phyloP scores from a whole-genome alignment of 2,329 filamentous ascomycete species.

The Xylaria sp. region DNA sequence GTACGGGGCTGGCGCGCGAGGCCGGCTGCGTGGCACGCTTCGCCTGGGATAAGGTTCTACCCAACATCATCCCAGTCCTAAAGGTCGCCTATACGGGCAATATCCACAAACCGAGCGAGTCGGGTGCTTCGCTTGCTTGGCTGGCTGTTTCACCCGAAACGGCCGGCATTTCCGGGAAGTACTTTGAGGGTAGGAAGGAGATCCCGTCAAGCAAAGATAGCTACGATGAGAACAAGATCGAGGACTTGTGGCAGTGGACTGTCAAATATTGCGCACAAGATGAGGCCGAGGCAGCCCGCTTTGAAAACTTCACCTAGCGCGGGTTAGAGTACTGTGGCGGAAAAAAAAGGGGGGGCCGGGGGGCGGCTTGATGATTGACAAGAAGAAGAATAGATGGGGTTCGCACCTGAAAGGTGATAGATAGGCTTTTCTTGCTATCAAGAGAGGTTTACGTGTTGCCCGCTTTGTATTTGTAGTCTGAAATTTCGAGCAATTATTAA shows the following conservation, averaged over 20 bases:
- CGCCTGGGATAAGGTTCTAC: constrained; percentile 53
- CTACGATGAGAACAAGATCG: constrained; percentile 58
- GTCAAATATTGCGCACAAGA: constrained; percentile 18
- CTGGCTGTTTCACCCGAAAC: constrained; percentile 53
- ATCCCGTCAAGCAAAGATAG: constrained; percentile 57
- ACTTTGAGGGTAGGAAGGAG: constrained; percentile 57
- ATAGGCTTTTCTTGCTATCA: background rate
- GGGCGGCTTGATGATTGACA: no score
- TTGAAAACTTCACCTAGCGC: constrained; percentile 25
- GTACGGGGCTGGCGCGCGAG: constrained; percentile 56
- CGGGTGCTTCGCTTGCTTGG: constrained; percentile 55
- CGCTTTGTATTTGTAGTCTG: background rate
- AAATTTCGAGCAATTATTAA: background rate
- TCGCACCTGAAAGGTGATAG: background rate
- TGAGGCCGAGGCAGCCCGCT: constrained; percentile 31
- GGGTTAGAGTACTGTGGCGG: background rate
- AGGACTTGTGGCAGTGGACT: constrained; percentile 63
- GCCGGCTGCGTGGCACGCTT: constrained; percentile 46
- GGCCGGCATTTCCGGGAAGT: constrained; percentile 53
- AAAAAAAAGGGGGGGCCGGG: no score
- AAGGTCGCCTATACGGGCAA: constrained; percentile 51
- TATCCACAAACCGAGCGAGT: constrained; percentile 54
- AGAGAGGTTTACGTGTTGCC: background rate
- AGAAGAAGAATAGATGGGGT: no score
- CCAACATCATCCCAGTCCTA: constrained; percentile 52